Evolutionary conservation across 345 rosid species (phyloP).

Genomic region (Eucalyptus curtisii): DNA sequence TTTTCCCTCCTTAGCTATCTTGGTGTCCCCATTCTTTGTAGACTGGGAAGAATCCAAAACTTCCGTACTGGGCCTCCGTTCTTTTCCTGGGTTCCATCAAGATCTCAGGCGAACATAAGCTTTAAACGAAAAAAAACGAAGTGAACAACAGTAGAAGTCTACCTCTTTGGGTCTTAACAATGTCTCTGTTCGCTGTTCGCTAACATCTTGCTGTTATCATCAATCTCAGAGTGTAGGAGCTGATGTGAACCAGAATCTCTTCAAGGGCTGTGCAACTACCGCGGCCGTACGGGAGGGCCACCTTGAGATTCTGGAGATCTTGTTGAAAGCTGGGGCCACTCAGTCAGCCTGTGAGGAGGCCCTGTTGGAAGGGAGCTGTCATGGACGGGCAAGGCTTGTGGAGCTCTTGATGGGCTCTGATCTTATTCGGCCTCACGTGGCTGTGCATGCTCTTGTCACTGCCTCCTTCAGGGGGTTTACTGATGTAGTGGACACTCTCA

Average conservation of each 20-base stretch:
- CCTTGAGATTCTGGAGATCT: slow-evolving; percentile 69
- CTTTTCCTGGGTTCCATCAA: background rate
- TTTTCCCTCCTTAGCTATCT: slow-evolving; percentile 5
- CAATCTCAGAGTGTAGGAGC: slow-evolving; percentile 72
- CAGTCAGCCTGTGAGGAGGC: slow-evolving; percentile 98
- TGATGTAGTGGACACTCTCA: slow-evolving; percentile 57
- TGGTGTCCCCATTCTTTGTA: background rate
- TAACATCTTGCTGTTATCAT: slow-evolving; percentile 2
- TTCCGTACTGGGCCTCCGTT: background rate
- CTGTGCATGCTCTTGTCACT: slow-evolving; percentile 79
- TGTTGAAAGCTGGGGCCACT: slow-evolving; percentile 83
- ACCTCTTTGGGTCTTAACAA: background rate
- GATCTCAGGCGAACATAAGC: background rate
- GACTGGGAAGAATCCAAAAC: slow-evolving; percentile 8
- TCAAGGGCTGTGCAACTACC: slow-evolving; percentile 88
- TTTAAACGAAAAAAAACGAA: background rate
- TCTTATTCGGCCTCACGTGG: slow-evolving; percentile 71
- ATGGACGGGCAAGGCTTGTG: slow-evolving; percentile 55
- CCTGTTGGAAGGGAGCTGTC: slow-evolving; percentile 70
- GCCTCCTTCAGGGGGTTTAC: slow-evolving; percentile 85
- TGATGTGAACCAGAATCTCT: slow-evolving; percentile 88
- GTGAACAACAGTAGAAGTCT: background rate
- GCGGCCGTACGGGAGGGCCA: slow-evolving; percentile 90
- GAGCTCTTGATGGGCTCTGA: slow-evolving; percentile 84
- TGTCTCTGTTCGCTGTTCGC: background rate